Evolutionary conservation across 495 filamentous ascomycete genomes (phyloP).

Genomic region (Symbiotaphrina buchneri): DNA sequence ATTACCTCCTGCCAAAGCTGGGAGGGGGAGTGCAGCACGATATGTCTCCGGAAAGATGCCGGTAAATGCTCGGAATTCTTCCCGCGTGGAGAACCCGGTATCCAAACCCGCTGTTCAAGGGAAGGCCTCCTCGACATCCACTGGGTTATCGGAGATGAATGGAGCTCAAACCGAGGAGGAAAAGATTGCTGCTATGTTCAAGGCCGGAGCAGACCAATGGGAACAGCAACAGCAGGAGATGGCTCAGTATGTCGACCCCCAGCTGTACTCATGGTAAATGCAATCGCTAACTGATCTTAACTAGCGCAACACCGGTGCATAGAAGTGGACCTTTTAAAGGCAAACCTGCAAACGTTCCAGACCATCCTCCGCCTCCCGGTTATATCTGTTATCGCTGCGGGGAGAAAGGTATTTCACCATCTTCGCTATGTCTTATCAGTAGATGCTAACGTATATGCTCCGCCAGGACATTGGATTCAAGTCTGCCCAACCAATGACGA

Average conservation of each 20-base stretch:
- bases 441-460: background rate
- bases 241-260: constrained; percentile 47
- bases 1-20: constrained; percentile 56
- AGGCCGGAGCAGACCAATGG: constrained; percentile 69
- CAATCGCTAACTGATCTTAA: constrained; percentile 9
- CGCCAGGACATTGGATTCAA: constrained; percentile 80
- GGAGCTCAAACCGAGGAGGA: constrained; percentile 73
- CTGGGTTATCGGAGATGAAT: constrained; percentile 33
- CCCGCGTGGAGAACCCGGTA: constrained; percentile 40
- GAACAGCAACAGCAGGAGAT: constrained; percentile 73
- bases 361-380: constrained; percentile 73
- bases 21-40: constrained; percentile 71
- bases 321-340: constrained; percentile 28
- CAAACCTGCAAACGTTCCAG: constrained; percentile 55
- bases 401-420: constrained; percentile 42
- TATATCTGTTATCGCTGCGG: constrained; percentile 97
- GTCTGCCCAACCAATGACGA: constrained; percentile 93
- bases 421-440: background rate
- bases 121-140: constrained; percentile 20
- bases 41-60: constrained; percentile 98
- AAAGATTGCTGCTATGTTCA: constrained; percentile 72
- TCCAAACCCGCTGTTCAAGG: constrained; percentile 21
- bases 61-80: constrained; percentile 58
- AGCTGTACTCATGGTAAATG: constrained; percentile 5
- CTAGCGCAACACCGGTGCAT: constrained; percentile 39